Conservation (phyloP, 2,329 filamentous ascomycete genomes). For the Corynespora cassiicola region DNA sequence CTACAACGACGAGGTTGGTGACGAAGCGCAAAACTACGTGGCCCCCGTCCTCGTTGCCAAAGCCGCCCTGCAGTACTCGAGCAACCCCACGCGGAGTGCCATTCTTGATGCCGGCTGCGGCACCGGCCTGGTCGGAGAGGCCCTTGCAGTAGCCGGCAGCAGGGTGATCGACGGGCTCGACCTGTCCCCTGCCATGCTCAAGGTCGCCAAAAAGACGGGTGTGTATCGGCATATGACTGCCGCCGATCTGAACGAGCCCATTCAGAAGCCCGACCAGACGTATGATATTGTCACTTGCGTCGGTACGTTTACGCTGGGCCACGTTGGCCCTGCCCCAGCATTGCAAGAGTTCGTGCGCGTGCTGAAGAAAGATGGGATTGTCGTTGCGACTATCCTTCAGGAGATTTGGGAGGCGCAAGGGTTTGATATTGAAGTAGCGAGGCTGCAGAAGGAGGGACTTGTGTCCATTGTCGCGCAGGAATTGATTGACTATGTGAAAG, state of each 20-base stretch:
- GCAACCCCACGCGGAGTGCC: constrained; percentile 5
- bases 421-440: constrained; percentile 54
- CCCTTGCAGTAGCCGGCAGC: constrained; percentile 50
- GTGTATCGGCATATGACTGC: constrained; percentile 54
- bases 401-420: constrained; percentile 57
- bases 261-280: constrained; percentile 45
- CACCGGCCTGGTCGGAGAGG: constrained; percentile 59
- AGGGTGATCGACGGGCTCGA: constrained; percentile 59
- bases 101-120: constrained; percentile 64
- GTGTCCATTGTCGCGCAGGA: constrained; percentile 46
- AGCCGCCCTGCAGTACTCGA: constrained; percentile 12
- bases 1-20: constrained; percentile 48
- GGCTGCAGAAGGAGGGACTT: constrained; percentile 38
- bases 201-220: constrained; percentile 53
- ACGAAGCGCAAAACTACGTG: constrained; percentile 46
- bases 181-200: constrained; percentile 60
- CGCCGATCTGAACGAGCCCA: constrained; percentile 54
- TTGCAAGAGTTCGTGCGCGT: constrained; percentile 59
- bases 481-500: constrained; percentile 38
- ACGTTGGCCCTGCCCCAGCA: constrained; percentile 58
- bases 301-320: constrained; percentile 61
- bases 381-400: constrained; percentile 58
- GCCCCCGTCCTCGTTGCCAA: constrained; percentile 45
- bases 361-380: constrained; percentile 51
- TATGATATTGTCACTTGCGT: constrained; percentile 61